Conservation (phyloP, 371 early-diverging fungal species). For the Basidiobolus meristosporus region DNA sequence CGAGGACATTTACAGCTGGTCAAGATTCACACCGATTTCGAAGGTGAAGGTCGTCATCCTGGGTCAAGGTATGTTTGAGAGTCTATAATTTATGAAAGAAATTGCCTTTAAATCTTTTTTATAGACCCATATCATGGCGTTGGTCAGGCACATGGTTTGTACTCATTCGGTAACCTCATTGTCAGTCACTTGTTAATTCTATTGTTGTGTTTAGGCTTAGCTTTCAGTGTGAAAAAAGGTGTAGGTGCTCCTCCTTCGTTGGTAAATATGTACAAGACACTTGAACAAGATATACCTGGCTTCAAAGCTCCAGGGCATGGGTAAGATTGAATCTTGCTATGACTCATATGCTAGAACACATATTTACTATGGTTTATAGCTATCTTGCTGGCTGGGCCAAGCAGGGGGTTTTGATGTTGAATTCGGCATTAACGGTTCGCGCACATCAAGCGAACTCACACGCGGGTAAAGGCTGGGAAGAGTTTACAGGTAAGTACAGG, state of each 20-base stretch:
- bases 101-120: not conserved
- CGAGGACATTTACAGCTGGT: slow-evolving; percentile 63
- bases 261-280: slow-evolving; percentile 79
- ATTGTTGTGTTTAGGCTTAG: slow-evolving; percentile 17
- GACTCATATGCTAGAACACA: not conserved
- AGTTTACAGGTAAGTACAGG: slow-evolving; percentile 45
- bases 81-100: not conserved
- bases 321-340: slow-evolving; percentile 6
- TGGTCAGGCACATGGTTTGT: slow-evolving; percentile 85
- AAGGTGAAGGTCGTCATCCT: slow-evolving; percentile 70
- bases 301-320: slow-evolving; percentile 39
- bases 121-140: slow-evolving; percentile 91
- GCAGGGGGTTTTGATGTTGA: slow-evolving; percentile 91
- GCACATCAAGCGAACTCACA: slow-evolving; percentile 75
- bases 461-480: slow-evolving; percentile 76
- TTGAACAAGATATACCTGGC: slow-evolving; percentile 46
- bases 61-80: slow-evolving; percentile 47
- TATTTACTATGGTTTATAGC: too few relatives aligned
- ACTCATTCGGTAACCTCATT: slow-evolving; percentile 5
- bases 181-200: not conserved
- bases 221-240: slow-evolving; percentile 70
- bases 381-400: slow-evolving; percentile 65
- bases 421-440: slow-evolving; percentile 85
- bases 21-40: slow-evolving; percentile 34
- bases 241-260: slow-evolving; percentile 76